Percentiles rank a stretch among this genome's conserved stretches.
These are phyloP conservation scores for Kodamaea ohmeri DNA, from an alignment of 1,139 yeast species.

Conservation along the genomic window DNA sequence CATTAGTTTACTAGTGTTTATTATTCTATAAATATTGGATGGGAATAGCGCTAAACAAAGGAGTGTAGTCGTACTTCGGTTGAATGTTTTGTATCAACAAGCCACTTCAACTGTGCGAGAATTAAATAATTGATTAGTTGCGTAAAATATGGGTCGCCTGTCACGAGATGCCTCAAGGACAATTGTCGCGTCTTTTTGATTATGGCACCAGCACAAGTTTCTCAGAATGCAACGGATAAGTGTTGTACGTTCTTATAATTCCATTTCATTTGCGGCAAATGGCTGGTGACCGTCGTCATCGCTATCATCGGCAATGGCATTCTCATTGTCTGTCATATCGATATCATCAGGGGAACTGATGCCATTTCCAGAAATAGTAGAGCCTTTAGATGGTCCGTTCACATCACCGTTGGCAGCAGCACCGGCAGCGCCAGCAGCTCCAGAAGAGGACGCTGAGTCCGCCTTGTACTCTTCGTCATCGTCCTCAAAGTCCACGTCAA, in stretches of 20 bases:
- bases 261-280: conserved; percentile 70
- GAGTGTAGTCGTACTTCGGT: conserved; percentile 1
- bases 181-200: too few species aligned
- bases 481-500: conserved; percentile 94
- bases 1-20: neutral
- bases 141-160: too few species aligned
- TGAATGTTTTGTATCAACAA: neutral
- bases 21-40: conserved; percentile 2
- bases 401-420: conserved; percentile 9
- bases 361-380: conserved; percentile 7
- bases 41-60: neutral
- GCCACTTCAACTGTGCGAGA: conserved; percentile 1
- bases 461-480: conserved; percentile 59
- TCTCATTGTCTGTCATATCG: conserved; percentile 26
- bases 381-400: conserved; percentile 13
- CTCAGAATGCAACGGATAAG: too few species aligned
- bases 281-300: conserved; percentile 50
- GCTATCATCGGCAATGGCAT: conserved; percentile 42
- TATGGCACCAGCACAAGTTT: too few species aligned
- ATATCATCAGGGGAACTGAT: conserved; percentile 11
- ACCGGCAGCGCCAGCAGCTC: conserved; percentile 9
- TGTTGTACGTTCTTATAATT: conserved; percentile 37
- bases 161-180: conserved; percentile 1
- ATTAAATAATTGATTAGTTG: conserved; percentile 2
- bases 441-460: conserved; percentile 6